phyloP scores from a whole-genome alignment of 441 rosid genomes.

The Erysimum cheiri region DNA sequence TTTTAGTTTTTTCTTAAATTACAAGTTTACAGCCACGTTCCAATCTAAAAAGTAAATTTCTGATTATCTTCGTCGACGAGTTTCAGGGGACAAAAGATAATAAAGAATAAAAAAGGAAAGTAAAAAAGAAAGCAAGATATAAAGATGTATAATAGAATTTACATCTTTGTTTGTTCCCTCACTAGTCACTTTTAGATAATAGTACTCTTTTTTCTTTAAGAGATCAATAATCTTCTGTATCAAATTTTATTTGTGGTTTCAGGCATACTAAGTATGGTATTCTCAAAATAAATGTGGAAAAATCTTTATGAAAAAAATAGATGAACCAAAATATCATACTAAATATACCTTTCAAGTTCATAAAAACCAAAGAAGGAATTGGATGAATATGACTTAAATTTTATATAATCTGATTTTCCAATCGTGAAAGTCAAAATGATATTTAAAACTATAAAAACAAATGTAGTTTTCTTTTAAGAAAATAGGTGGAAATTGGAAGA shows the following conservation, averaged over 20 bases:
- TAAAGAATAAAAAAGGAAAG: constrained; percentile 31
- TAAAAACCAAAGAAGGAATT: constrained; percentile 20
- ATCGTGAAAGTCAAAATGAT: constrained; percentile 4
- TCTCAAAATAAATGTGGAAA: constrained; percentile 16
- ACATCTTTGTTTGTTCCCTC: constrained; percentile 39
- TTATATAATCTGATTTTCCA: background rate
- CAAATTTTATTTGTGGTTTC: constrained; percentile 23
- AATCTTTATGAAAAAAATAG: background rate
- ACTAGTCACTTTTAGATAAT: constrained; percentile 38
- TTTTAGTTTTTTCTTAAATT: background rate
- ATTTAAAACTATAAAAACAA: background rate
- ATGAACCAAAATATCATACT: constrained; percentile 6
- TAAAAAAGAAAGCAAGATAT: constrained; percentile 36
- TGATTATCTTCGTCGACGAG: constrained; percentile 29
- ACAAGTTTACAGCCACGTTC: constrained; percentile 32
- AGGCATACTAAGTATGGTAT: background rate
- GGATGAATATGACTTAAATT: constrained; percentile 11
- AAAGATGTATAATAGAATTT: constrained; percentile 30
- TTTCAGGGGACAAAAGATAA: constrained; percentile 35
- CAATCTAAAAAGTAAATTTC: constrained; percentile 34
- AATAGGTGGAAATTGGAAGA: constrained; percentile 44
- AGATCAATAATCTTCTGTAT: background rate
- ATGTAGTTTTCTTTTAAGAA: constrained; percentile 26
- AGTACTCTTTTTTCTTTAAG: constrained; percentile 5
- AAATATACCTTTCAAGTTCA: constrained; percentile 2